These are phyloP conservation scores for Fusarium dlaminii DNA, from an alignment of 2,329 filamentous ascomycete genomes.

Conservation along the genomic window DNA sequence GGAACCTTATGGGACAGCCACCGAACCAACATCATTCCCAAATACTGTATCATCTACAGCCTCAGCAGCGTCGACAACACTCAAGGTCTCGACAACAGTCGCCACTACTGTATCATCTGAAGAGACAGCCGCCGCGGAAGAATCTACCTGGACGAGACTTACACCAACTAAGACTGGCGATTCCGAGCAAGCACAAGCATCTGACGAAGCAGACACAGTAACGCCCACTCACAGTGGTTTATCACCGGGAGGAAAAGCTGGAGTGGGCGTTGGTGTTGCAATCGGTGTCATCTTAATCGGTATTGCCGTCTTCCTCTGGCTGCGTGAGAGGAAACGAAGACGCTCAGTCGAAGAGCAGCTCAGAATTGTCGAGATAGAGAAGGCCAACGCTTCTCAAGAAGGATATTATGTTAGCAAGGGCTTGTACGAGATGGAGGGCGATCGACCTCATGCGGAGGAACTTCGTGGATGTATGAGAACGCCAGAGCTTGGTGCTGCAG, in stretches of 20 bases:
- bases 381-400: neutral
- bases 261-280: conserved; percentile 31
- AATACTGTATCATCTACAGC: conserved; percentile 2
- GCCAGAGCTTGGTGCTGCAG: conserved; percentile 23
- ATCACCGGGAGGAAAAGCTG: conserved; percentile 31
- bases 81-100: neutral
- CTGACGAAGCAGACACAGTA: neutral
- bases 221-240: neutral
- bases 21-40: conserved; percentile 28
- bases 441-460: conserved; percentile 29
- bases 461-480: conserved; percentile 35
- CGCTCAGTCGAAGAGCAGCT: conserved; percentile 21
- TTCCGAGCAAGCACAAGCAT: neutral
- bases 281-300: conserved; percentile 26
- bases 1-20: conserved; percentile 38
- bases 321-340: conserved; percentile 35
- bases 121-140: neutral
- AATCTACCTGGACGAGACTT: neutral
- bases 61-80: neutral
- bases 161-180: neutral
- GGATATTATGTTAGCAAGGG: neutral
- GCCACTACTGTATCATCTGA: neutral
- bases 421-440: conserved; percentile 39
- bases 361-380: neutral
- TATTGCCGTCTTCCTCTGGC: conserved; percentile 31